Base-by-base conservation (phyloP, 169 alveolate genomes). In the Condylostoma magnum region DNA sequence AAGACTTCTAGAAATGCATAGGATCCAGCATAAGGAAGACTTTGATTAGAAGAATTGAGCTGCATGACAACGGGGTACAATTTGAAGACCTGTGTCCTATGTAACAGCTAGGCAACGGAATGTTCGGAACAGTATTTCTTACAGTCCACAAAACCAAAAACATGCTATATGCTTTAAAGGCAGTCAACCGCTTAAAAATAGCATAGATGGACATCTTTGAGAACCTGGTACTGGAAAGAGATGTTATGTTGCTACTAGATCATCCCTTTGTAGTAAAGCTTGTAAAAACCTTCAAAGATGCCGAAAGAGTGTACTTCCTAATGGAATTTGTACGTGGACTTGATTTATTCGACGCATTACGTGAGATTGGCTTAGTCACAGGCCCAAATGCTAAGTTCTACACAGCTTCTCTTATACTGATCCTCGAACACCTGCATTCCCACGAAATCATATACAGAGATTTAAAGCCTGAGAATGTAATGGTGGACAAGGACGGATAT, bases 381-480 rank as follows among this genome's bases (percentile, higher is more conserved):
- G 86, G 93, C 43, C 36, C 92, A 36, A 97, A 96, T 67, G 93
- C 98, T 43, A 95, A 94, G 78, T 96, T 96, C 80, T 95, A 95
- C 73, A 73, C 93, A 36, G 98, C 96, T 15, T 93, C 97, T 12
- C 83, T 95, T 41, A 84, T 95, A 3, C 79, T 91, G 47, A 97
- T 97, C 12, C 79, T 96, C 20, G 98, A 96, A 68, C 95, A 95
- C 73, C 69, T 96, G 50, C 99, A 96, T 75, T 97, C 90, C 52
- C 77, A 97, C n/a, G 89, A 92, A 57, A 93, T 97, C 70, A 96
- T 97, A 6, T 95, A 96, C 83, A 50, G 99, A 75, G 98, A 97
- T 78, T 81, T 97, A 38, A 97, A 97, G 77, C 99, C 99, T 12
- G 99, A 97, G 80, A 97, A 96, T 78, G 90, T 97, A 18, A 85